Evolutionary conservation across 2,329 filamentous ascomycete genomes (phyloP), one percentile per base, ranked within the genome.

Genomic region (Xylariaceae sp.): DNA sequence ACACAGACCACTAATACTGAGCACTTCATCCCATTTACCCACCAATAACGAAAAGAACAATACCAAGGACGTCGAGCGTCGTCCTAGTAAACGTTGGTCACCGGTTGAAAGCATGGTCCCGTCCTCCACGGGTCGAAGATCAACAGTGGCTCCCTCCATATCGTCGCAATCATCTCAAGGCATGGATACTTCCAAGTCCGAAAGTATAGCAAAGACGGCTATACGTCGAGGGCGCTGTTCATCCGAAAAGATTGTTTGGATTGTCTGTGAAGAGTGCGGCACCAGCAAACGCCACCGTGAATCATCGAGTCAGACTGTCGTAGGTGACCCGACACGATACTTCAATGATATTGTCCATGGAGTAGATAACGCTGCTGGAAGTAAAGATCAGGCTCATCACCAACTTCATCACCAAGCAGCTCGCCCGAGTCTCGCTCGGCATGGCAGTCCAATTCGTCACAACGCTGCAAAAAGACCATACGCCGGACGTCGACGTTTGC

Each of bases 261-360:
- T 69, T n/a, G 65, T 69, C 9, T 70, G 67, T 43, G 64, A 70
- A 42, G 66, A 69, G 40, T 70, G 67, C 48, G 66, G 66, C 15
- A 67, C 66, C 15, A 67, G 63, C 48, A 66, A 62, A 42, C 61
- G 64, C 21, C 62, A 66, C 13, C 55, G 59, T 11, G 61, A 66
- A 42, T 59, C 59, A 8, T 53, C 53, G 5, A 52, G 39, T 16
- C 64, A 60, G 13, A 45, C 50, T 6, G 50, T 49, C 16, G 30
- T 65, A 10, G 65, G 67, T 7, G 68, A 70, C 37, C 68, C 68
- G 35, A 54, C 61, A 10, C 64, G 66, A 18, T 70, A 70, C 43
- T 70, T 70, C 48, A 66, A 67, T 26, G 64, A 70, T 44, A 55
- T 63, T 18, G 48, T 53, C 6, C 63, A 59, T n/a, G 57, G 62